A percentile compares a stretch with the other conserved stretches of the same genome.
Conservation (phyloP, 1,139 yeast species). For the Saccharomyces pastorianus region DNA sequence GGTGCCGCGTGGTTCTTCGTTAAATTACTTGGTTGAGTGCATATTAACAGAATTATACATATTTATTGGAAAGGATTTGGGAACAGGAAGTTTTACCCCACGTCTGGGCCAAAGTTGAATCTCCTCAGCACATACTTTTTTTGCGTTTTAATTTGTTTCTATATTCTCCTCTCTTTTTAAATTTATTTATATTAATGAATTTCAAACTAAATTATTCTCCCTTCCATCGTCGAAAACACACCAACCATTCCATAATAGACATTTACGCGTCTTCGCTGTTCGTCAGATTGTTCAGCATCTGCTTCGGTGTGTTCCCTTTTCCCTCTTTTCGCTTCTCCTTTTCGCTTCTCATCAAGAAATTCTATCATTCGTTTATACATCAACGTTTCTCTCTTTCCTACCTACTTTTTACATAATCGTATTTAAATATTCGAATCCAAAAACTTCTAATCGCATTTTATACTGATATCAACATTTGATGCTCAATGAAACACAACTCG, state of each 20-base stretch:
- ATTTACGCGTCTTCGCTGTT: not conserved
- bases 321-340: no score
- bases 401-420: not conserved
- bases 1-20: constrained; percentile 95
- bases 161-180: not conserved
- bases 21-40: constrained; percentile 46
- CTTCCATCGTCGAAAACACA: not conserved
- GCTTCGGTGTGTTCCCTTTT: no score
- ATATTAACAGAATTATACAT: not conserved
- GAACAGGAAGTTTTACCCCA: not conserved
- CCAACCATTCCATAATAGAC: not conserved
- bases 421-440: not conserved
- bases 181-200: not conserved
- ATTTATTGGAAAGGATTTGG: not conserved
- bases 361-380: not conserved
- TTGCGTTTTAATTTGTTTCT: not conserved
- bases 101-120: not conserved
- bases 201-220: not conserved
- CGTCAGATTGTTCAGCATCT: no score
- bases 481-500: not conserved
- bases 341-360: no score
- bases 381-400: not conserved
- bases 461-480: not conserved
- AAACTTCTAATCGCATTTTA: not conserved
- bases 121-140: not conserved